Conservation (phyloP, 2,329 filamentous ascomycete species). For the Neurospora sp. region DNA sequence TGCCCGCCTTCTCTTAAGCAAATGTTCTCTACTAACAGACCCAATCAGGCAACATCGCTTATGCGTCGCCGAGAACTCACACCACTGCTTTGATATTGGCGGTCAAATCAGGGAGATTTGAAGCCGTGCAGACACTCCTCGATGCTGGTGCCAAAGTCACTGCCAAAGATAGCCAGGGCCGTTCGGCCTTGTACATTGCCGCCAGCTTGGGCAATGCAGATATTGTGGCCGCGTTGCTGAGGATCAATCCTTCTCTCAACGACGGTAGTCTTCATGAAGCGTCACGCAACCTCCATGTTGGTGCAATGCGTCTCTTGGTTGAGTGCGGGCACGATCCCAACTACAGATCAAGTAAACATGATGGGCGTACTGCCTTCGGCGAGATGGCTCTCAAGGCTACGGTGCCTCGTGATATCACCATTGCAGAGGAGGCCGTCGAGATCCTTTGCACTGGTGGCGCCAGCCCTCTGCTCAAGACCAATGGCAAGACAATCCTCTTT, state of each 20-base stretch:
- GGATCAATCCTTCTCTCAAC: conserved; percentile 16
- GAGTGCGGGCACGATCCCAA: conserved; percentile 19
- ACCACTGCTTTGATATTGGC: conserved; percentile 18
- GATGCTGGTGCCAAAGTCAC: conserved; percentile 15
- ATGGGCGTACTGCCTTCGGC: conserved; percentile 20
- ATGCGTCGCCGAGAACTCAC: conserved; percentile 14
- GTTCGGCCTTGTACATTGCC: conserved; percentile 22
- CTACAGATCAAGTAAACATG: conserved; percentile 20
- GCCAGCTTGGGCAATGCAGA: conserved; percentile 17
- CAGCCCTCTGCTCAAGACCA: conserved; percentile 18
- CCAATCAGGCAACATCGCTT: conserved; percentile 4
- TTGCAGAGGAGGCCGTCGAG: conserved; percentile 17
- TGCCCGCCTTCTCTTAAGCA: background rate
- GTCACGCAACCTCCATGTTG: conserved; percentile 19
- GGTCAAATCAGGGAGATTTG: conserved; percentile 11
- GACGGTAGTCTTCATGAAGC: conserved; percentile 26
- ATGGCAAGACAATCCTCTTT: conserved; percentile 22
- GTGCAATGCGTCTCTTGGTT: conserved; percentile 19
- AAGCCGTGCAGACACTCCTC: conserved; percentile 15
- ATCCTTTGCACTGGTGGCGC: conserved; percentile 18
- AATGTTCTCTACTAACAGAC: background rate
- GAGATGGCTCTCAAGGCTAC: conserved; percentile 18
- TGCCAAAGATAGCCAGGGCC: conserved; percentile 15
- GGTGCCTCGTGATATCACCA: conserved; percentile 10
- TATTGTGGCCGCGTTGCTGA: conserved; percentile 18